phyloP scores from a whole-genome alignment of 2,329 filamentous ascomycete genomes.

The Penicillium sp. region DNA sequence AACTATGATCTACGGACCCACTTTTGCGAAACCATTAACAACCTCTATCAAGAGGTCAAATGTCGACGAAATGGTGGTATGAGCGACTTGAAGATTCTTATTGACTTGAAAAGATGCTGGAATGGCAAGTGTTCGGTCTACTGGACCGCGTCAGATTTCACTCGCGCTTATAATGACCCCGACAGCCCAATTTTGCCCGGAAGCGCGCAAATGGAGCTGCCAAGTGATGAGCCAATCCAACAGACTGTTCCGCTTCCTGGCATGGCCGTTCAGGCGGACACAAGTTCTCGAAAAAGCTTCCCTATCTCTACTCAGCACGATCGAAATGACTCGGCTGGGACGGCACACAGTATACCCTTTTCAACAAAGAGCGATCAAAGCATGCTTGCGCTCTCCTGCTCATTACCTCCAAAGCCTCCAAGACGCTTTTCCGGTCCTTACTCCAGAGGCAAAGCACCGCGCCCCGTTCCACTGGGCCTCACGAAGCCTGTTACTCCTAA shows the following conservation, averaged over 20 bases:
- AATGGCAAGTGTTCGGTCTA: constrained; percentile 84
- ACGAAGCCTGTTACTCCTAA: constrained; percentile 31
- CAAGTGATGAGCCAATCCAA: constrained; percentile 18
- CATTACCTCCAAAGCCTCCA: constrained; percentile 53
- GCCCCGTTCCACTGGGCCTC: constrained; percentile 43
- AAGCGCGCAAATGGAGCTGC: constrained; percentile 64
- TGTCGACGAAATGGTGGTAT: constrained; percentile 54
- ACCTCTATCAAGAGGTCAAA: constrained; percentile 55
- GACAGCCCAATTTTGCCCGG: constrained; percentile 73
- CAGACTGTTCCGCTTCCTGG: constrained; percentile 7
- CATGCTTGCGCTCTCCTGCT: constrained; percentile 61
- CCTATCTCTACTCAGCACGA: constrained; percentile 27
- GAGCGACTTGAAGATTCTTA: constrained; percentile 80
- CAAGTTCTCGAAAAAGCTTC: constrained; percentile 17
- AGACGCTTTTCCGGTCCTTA: constrained; percentile 40
- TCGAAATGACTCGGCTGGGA: constrained; percentile 38
- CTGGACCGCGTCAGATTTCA: constrained; percentile 76
- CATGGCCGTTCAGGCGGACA: constrained; percentile 5
- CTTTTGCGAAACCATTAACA: constrained; percentile 81
- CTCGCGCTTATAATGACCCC: constrained; percentile 57
- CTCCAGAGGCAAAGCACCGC: constrained; percentile 37
- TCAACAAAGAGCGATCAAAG: constrained; percentile 52
- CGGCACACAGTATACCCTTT: constrained; percentile 35
- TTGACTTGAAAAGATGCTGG: constrained; percentile 97
- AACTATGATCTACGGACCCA: constrained; percentile 71